These are phyloP conservation scores for Mychonastes homosphaera DNA, from an alignment of 139 green algal species.

Conservation along the genomic window DNA sequence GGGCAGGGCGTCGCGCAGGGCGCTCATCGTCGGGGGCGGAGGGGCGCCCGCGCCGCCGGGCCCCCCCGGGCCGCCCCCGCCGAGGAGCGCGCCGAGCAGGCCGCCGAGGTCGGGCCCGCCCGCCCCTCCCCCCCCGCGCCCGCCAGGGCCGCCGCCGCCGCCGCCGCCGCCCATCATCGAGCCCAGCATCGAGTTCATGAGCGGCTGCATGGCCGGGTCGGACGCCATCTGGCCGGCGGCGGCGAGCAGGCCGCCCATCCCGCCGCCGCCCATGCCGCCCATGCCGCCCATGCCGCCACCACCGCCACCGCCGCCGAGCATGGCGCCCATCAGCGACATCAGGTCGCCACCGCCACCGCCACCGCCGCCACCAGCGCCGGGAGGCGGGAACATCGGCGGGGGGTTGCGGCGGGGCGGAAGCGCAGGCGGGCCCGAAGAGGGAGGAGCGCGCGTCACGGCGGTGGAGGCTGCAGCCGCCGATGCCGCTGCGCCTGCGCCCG, in stretches of 20 bases:
- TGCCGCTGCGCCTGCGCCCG: neutral
- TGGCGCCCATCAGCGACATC: constrained; percentile 6
- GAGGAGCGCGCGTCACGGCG: constrained; percentile 16
- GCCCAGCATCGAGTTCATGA: constrained; percentile 15
- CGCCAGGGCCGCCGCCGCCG: constrained; percentile 11
- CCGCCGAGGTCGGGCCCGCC: constrained; percentile 17
- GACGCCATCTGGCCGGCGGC: constrained; percentile 25
- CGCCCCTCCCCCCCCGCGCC: constrained; percentile 6
- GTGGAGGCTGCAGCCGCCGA: constrained; percentile 6
- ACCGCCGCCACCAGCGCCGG: neutral
- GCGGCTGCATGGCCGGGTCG: constrained; percentile 34
- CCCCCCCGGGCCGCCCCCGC: neutral
- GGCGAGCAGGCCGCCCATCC: constrained; percentile 30
- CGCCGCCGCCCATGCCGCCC: constrained; percentile 12
- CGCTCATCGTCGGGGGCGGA: constrained; percentile 2
- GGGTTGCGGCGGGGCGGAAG: too few relatives aligned
- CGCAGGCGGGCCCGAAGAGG: neutral
- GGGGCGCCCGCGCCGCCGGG: neutral
- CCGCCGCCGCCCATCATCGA: constrained; percentile 19
- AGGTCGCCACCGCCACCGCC: neutral
- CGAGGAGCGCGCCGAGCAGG: constrained; percentile 19
- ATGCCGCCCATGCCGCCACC: constrained; percentile 1
- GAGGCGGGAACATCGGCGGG: too few relatives aligned
- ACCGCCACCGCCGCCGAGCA: constrained; percentile 8
- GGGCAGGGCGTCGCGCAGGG: constrained; percentile 11